These are phyloP conservation scores for Spinellus fusiger DNA, from an alignment of 192 early-diverging fungal species.

Conservation along the genomic window DNA sequence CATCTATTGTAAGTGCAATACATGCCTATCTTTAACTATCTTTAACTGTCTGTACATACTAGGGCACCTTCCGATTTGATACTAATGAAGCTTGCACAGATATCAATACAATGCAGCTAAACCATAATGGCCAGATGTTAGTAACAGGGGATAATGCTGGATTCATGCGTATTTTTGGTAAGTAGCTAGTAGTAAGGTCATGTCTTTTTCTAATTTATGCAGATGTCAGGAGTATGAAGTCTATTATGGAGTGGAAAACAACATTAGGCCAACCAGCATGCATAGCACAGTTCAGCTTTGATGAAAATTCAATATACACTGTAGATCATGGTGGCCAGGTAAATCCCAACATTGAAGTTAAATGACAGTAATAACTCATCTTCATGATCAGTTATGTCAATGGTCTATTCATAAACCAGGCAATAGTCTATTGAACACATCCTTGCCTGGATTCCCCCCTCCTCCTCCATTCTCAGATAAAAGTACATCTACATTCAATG, in stretches of 20 bases:
- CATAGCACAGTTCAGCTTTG: slow-evolving; percentile 56
- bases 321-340: slow-evolving; percentile 36
- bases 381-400: slow-evolving; percentile 34
- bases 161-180: slow-evolving; percentile 49
- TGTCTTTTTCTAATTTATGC: background rate
- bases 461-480: slow-evolving; percentile 16
- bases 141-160: slow-evolving; percentile 49
- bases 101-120: slow-evolving; percentile 51
- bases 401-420: slow-evolving; percentile 52
- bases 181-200: background rate
- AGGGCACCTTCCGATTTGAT: slow-evolving; percentile 32
- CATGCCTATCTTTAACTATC: background rate
- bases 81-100: slow-evolving; percentile 17
- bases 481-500: background rate
- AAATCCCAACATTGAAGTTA: too few relatives aligned
- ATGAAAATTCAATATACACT: slow-evolving; percentile 52
- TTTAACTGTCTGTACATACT: slow-evolving; percentile 3
- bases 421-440: slow-evolving; percentile 22
- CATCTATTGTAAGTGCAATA: slow-evolving; percentile 33
- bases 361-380: too few relatives aligned
- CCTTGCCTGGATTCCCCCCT: slow-evolving; percentile 42
- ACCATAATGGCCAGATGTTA: slow-evolving; percentile 58
- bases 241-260: slow-evolving; percentile 51
- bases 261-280: slow-evolving; percentile 27
- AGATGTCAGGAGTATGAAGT: slow-evolving; percentile 47